A percentile compares a stretch with the other conserved stretches of the same genome.
phyloP scores from a whole-genome alignment of 306 rosid species.

The Vigna nakashimae region DNA sequence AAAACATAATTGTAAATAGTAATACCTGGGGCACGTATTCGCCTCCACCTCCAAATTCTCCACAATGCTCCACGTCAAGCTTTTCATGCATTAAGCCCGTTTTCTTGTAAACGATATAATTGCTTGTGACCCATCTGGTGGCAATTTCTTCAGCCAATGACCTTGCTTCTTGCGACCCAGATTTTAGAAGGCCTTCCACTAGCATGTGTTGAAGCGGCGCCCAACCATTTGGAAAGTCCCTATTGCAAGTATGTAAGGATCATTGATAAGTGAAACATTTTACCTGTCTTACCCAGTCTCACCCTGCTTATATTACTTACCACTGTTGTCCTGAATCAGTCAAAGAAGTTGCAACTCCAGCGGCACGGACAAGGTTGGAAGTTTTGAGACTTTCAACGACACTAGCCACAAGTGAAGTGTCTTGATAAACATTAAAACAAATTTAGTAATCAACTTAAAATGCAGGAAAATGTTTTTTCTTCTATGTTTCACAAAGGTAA shows the following conservation, averaged over 20 bases:
- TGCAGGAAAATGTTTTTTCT: background rate
- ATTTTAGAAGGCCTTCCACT: constrained; percentile 83
- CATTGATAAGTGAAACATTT: constrained; percentile 27
- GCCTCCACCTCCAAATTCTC: constrained; percentile 89
- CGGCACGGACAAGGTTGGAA: constrained; percentile 64
- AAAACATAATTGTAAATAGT: constrained; percentile 1
- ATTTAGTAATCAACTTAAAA: constrained; percentile 26
- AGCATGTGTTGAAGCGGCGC: constrained; percentile 95
- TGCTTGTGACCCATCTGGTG: constrained; percentile 80
- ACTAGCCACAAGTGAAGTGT: constrained; percentile 54
- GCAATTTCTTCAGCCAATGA: constrained; percentile 79
- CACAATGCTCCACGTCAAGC: constrained; percentile 72
- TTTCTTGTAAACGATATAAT: constrained; percentile 73
- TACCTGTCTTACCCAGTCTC: constrained; percentile 6
- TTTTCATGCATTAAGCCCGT: constrained; percentile 87
- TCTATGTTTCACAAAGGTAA: constrained; percentile 16
- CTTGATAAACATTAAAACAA: constrained; percentile 50
- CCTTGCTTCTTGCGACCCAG: constrained; percentile 76
- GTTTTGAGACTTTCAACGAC: constrained; percentile 66
- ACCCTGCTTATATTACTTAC: constrained; percentile 52
- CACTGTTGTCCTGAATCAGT: constrained; percentile 78
- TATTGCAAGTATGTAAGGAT: constrained; percentile 36
- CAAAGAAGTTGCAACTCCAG: constrained; percentile 82
- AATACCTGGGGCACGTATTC: constrained; percentile 80
- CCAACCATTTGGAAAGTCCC: constrained; percentile 99